Percentiles rank a stretch among this genome's conserved stretches.
These are phyloP conservation scores for Friedmanniomyces endolithicus DNA, from an alignment of 495 filamentous ascomycete species.

Conservation along the genomic window DNA sequence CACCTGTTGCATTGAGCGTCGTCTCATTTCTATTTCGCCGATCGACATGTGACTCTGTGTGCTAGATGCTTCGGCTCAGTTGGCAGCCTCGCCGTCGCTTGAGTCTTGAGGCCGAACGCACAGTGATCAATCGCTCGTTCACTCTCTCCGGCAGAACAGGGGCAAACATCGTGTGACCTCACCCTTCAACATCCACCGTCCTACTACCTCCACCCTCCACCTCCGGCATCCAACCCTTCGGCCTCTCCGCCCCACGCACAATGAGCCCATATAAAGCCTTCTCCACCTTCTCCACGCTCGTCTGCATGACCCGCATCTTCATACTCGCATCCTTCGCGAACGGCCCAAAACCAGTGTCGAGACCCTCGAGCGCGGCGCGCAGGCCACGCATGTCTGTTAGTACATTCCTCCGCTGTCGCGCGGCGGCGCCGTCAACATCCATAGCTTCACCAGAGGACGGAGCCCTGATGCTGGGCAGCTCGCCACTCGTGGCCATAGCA, in stretches of 20 bases:
- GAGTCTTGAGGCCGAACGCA: too few relatives aligned
- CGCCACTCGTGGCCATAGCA: constrained; percentile 52
- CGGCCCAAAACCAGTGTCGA: constrained; percentile 37
- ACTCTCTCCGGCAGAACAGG: too few relatives aligned
- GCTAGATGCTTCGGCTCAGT: too few relatives aligned
- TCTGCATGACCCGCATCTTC: constrained; percentile 78
- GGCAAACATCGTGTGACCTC: too few relatives aligned
- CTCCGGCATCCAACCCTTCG: constrained; percentile 87
- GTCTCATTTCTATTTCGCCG: too few relatives aligned
- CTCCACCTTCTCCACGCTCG: constrained; percentile 89
- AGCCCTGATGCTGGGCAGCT: constrained; percentile 21
- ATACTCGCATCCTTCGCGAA: constrained; percentile 54
- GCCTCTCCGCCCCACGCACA: constrained; percentile 76
- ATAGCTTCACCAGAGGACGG: background rate
- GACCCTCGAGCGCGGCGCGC: constrained; percentile 56
- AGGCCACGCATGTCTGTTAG: constrained; percentile 64
- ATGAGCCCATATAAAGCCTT: constrained; percentile 72
- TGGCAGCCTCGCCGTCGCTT: too few relatives aligned
- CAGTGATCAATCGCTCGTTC: too few relatives aligned
- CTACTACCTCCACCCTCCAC: constrained; percentile 31
- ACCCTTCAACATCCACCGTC: constrained; percentile 32
- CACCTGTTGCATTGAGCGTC: too few relatives aligned
- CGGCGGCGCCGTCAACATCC: constrained; percentile 14
- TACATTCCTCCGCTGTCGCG: constrained; percentile 39
- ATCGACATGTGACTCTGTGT: too few relatives aligned